Evolutionary conservation across 139 green algal genomes (phyloP).

Genomic region (Tetraselmis chui): DNA sequence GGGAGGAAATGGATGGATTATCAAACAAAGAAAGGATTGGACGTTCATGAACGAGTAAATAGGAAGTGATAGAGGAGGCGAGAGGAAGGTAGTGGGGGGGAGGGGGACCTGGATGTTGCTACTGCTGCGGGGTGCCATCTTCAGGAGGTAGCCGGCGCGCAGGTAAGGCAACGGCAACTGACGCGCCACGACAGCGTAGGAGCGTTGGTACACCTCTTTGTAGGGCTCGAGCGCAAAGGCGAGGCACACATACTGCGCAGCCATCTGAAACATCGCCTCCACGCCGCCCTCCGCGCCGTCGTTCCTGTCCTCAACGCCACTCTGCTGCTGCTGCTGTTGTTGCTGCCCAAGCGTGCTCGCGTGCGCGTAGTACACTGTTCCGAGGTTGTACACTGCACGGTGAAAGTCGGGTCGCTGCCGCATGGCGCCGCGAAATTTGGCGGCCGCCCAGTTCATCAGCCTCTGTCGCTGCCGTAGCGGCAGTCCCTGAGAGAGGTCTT

Average conservation of each 20-base stretch:
- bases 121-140: slow-evolving; percentile 10
- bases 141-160: slow-evolving; percentile 23
- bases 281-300: slow-evolving; percentile 23
- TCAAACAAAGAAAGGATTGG: too few relatives aligned
- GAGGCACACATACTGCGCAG: slow-evolving; percentile 71
- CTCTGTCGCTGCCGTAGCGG: slow-evolving; percentile 17
- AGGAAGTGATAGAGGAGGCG: too few relatives aligned
- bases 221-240: slow-evolving; percentile 47
- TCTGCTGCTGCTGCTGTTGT: slow-evolving; percentile 11
- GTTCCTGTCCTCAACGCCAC: slow-evolving; percentile 2
- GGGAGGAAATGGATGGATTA: too few relatives aligned
- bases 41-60: too few relatives aligned
- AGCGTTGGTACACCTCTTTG: slow-evolving; percentile 23
- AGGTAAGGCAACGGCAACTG: slow-evolving; percentile 70
- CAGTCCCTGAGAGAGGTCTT: slow-evolving; percentile 38
- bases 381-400: slow-evolving; percentile 69
- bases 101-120: too few relatives aligned
- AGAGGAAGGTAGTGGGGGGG: too few relatives aligned
- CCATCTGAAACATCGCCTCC: slow-evolving; percentile 36
- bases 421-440: slow-evolving; percentile 62
- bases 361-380: slow-evolving; percentile 68
- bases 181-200: slow-evolving; percentile 31
- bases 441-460: slow-evolving; percentile 40
- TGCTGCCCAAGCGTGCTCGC: slow-evolving; percentile 32
- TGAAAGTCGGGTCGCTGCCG: slow-evolving; percentile 65